These are phyloP conservation scores for Filobasidium wieringae DNA, from an alignment of 768 basidiomycete species.

Conservation along the genomic window DNA sequence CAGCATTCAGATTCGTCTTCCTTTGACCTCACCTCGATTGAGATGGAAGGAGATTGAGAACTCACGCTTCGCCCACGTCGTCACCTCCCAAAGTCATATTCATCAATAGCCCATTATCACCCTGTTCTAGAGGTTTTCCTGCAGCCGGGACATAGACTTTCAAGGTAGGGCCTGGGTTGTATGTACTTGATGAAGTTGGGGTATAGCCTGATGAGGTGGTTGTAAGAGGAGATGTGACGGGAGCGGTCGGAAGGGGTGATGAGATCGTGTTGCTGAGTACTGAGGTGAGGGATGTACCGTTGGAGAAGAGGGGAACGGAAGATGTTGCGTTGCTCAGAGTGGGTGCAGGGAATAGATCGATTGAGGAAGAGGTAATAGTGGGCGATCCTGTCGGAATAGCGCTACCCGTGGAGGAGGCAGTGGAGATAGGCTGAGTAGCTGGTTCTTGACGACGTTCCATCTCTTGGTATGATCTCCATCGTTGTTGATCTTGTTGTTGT, in stretches of 20 bases:
- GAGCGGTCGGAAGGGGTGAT: no score
- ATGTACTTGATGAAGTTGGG: not conserved
- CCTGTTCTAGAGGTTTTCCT: slow-evolving; percentile 1
- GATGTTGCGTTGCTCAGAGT: no score
- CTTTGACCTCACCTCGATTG: slow-evolving; percentile 2
- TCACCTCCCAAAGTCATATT: slow-evolving; percentile 12
- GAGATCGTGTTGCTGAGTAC: no score
- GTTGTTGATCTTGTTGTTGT: no score
- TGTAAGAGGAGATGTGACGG: not conserved
- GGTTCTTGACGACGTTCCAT: no score
- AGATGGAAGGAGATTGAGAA: not conserved
- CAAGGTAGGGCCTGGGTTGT: not conserved
- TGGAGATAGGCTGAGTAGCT: no score
- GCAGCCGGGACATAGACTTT: slow-evolving; percentile 4
- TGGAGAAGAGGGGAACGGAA: not conserved
- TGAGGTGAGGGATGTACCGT: not conserved
- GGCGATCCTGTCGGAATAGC: no score
- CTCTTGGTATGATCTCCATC: no score
- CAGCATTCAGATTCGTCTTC: no score
- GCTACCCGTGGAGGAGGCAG: no score
- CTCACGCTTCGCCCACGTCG: slow-evolving; percentile 10
- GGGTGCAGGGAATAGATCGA: no score
- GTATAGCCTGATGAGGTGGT: not conserved
- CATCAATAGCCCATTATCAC: slow-evolving; percentile 11
- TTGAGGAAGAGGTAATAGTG: no score